Evolutionary conservation across 2,329 filamentous ascomycete genomes (phyloP), one percentile per base, ranked within the genome.

Genomic region (Paracorniculantispora psalliotae): DNA sequence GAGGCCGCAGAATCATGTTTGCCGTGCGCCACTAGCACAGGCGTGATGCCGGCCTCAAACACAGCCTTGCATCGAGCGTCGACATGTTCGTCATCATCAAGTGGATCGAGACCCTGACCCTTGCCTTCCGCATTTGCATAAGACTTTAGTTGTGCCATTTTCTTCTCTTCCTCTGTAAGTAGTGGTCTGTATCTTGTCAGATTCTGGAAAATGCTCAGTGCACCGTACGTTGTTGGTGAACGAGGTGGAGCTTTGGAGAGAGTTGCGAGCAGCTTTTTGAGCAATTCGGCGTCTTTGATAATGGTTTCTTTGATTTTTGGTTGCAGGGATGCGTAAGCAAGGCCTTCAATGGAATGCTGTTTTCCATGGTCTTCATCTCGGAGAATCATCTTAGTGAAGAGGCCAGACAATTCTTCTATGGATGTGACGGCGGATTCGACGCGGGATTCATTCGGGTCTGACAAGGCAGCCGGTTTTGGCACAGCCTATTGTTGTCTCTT

Each of bases 321-420:
- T 67, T 91, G 91, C 39, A 97, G 81, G 10, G 93, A 96, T 4
- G 92, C 88, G 71, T 96, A 97, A 15, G 93, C 94, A 61, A 99
- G 78, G 6, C 93, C 94, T 74, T 99, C 94, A 57, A 97, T 85
- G 1, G 90, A 88, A 68, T 89, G 86, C 66, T 89, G 83, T 61
- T 82, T 81, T 62, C 79, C 80, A 57, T 79, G 75, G 35, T 84
- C 79, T 47, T 84, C 79, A 47, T 83, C 79, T 30, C 78, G 79
- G 28, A 88, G 68, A 48, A 92, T 79, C 75, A 92, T 86, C 55
- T 83, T 84, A 52, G 81, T 84, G 64, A 89, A 88, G 69, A 84
- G 81, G 62, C 75, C 77, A 39, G 84, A 82, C 10, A 89, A 75
- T n/a, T 87, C 84, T 64, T 88, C 85, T 61, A 89, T 83, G 63